These are phyloP conservation scores for Neofusicoccum kwambonambiense DNA, from an alignment of 2,329 filamentous ascomycete species.

Conservation along the genomic window DNA sequence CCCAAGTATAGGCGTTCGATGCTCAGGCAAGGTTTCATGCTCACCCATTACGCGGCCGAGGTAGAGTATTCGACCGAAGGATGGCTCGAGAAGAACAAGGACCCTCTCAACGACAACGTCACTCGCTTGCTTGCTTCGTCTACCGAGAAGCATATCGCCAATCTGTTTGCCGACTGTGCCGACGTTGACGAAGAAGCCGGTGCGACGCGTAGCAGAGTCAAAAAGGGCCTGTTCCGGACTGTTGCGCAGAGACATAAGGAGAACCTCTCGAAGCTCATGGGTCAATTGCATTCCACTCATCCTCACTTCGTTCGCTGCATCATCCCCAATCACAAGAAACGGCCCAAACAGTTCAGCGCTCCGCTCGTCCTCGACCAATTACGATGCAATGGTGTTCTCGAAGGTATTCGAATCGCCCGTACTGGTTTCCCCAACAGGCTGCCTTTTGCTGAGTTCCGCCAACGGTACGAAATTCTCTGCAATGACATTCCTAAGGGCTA, in stretches of 20 bases:
- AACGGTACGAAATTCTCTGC: conserved; percentile 94
- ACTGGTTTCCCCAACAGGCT: conserved; percentile 96
- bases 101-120: conserved; percentile 94
- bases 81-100: conserved; percentile 99
- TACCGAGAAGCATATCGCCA: conserved; percentile 76
- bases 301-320: conserved; percentile 98
- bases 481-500: conserved; percentile 82
- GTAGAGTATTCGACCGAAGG: conserved; percentile 94
- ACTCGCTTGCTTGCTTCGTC: conserved; percentile 84
- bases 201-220: conserved; percentile 74
- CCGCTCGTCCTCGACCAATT: conserved; percentile 94
- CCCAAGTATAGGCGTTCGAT: conserved; percentile 88
- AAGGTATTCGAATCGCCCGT: conserved; percentile 93
- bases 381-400: conserved; percentile 98
- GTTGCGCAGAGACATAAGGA: conserved; percentile 97
- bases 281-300: conserved; percentile 89
- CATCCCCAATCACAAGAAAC: conserved; percentile 95
- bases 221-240: conserved; percentile 95
- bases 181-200: conserved; percentile 73
- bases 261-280: conserved; percentile 94
- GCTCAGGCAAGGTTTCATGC: conserved; percentile 85
- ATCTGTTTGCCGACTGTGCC: conserved; percentile 83
- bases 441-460: conserved; percentile 88
- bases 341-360: conserved; percentile 86
- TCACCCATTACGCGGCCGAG: conserved; percentile 96